Evolutionary conservation across 225 moss, liverwort and hornwort genomes (phyloP), one percentile per base, ranked within the genome.

Genomic region (Marchantia paleacea): DNA sequence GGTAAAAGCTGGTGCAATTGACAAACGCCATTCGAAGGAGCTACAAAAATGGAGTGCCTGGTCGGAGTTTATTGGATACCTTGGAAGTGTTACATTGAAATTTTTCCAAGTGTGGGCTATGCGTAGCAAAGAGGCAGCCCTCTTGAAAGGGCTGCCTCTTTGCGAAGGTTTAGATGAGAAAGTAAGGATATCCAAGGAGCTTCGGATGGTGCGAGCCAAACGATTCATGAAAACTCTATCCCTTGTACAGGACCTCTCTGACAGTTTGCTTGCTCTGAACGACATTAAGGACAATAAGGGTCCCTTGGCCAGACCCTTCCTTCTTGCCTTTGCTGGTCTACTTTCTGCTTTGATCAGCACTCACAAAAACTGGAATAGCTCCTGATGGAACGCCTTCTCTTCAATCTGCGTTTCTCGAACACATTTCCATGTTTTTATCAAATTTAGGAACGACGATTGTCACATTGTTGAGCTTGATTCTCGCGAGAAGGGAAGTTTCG

Each of bases 291-390:
- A 92, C 75, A 88, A 85, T 1, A 88, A 91, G 39, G 92, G 94
- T 68, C n/a, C 88, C 0, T 81, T 95, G 11, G 94, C 92, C 63
- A 90, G 86, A 63, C 93, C 95, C 13, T 76, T 91, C n/a, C 75
- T 94, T 47, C 86, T 99, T 18, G 89, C 99, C 24, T 88, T 86
- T 75, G 95, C 95, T 75, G 95, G 99, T 75, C 85, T 99, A 67
- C 10, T 95, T 79, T 99, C 99, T 62, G 95, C 95, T 67, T 78
- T 92, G 60, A 92, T 99, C 52, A 94, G 95, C 66, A 89, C 99
- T 72, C 92, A 95, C 48, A 99, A 99, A 85, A 95, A 95, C 65
- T 99, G 95, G 99, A 89, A 90, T 67, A 94, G 79, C 79, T 99
- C 95, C 74, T 89, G 84, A 86, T 80, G 60, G 12, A 55, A 49